Evolutionary conservation across 345 rosid species (phyloP).

Genomic region (Eucalyptus leucophloia): DNA sequence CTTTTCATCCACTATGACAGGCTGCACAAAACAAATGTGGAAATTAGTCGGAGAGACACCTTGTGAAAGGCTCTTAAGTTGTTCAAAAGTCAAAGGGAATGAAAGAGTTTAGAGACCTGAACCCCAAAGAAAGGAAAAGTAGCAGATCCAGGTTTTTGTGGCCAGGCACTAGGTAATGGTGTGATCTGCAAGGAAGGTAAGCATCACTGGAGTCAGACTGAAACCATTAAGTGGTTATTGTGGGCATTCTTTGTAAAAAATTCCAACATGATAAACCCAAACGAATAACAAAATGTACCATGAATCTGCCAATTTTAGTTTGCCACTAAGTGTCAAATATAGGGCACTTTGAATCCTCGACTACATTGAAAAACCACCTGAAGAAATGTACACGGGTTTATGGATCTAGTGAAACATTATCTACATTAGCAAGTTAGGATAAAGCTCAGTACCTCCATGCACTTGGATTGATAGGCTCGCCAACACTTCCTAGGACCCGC

Average conservation of each 20-base stretch:
- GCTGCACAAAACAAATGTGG: constrained; percentile 22
- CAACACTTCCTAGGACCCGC: constrained; percentile 93
- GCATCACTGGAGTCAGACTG: not conserved
- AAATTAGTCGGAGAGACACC: not conserved
- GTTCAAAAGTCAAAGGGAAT: not conserved
- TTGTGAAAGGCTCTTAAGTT: not conserved
- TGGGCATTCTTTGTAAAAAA: not conserved
- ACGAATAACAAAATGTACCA: constrained; percentile 29
- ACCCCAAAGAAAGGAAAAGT: constrained; percentile 99
- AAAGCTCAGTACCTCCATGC: constrained; percentile 77
- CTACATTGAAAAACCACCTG: constrained; percentile 92
- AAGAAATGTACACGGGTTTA: not conserved
- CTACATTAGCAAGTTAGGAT: not conserved
- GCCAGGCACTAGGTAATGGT: constrained; percentile 98
- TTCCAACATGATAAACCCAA: not conserved
- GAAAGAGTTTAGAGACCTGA: constrained; percentile 40
- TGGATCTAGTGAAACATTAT: not conserved
- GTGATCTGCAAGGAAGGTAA: constrained; percentile 45
- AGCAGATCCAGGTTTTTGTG: constrained; percentile 97
- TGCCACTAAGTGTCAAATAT: constrained; percentile 99
- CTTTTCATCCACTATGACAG: constrained; percentile 92
- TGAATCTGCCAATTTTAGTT: constrained; percentile 96
- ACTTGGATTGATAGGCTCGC: constrained; percentile 98
- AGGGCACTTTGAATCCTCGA: constrained; percentile 84
- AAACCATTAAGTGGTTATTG: not conserved